These are phyloP conservation scores for Pigoraptor vietnamica DNA, from an alignment of 78 protist genomes.

Conservation along the genomic window DNA sequence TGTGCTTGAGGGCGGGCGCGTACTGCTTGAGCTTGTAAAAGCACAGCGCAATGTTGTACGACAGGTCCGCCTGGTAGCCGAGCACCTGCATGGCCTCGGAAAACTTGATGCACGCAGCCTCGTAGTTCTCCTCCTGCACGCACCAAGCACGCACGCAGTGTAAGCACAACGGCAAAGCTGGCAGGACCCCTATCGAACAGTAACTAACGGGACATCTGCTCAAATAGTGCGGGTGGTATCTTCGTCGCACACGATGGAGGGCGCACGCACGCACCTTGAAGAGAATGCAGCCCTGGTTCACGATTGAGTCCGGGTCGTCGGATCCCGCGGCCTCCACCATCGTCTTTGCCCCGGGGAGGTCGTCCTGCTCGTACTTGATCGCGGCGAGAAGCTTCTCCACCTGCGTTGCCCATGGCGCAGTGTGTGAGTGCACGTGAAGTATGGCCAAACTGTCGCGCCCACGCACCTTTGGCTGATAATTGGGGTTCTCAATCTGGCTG, in stretches of 20 bases:
- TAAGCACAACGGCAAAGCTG: background rate
- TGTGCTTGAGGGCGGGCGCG: conserved; percentile 55
- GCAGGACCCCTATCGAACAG: no score
- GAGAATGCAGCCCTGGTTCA: conserved; percentile 37
- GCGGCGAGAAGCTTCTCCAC: conserved; percentile 44
- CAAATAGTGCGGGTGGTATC: no score
- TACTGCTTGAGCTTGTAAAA: conserved; percentile 51
- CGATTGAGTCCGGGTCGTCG: conserved; percentile 41
- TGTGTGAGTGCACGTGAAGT: no score
- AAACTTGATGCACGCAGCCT: background rate
- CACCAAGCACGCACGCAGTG: background rate
- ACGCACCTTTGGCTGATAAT: background rate
- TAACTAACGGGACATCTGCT: no score
- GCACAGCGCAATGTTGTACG: conserved; percentile 75
- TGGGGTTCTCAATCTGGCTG: background rate
- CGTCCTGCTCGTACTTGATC: conserved; percentile 63
- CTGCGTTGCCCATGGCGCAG: no score
- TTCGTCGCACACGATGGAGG: no score
- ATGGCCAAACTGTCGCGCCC: no score
- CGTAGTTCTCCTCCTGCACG: background rate
- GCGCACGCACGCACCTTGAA: conserved; percentile 6
- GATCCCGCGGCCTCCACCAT: conserved; percentile 9
- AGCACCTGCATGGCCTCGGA: conserved; percentile 10
- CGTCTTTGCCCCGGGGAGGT: conserved; percentile 21
- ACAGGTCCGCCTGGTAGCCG: conserved; percentile 60